phyloP scores from a whole-genome alignment of 306 rosid species.

The Gynostemma pentaphyllum region DNA sequence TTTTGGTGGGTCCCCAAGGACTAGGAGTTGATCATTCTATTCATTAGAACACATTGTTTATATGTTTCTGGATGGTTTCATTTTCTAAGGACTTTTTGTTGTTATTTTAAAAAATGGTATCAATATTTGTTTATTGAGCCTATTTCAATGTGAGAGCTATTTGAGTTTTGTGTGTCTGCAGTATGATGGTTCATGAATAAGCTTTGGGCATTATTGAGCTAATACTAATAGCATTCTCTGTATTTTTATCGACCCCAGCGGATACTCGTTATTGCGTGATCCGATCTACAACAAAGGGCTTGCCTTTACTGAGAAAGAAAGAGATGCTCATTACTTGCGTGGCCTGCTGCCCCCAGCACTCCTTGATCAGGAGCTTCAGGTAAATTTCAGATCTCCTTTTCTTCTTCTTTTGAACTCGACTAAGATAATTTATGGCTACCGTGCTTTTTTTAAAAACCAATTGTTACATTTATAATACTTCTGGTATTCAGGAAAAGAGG shows the following conservation, averaged over 20 bases:
- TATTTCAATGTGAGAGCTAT: no score
- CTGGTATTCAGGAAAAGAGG: conserved; percentile 58
- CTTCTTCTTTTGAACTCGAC: not conserved
- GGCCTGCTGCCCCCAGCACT: conserved; percentile 86
- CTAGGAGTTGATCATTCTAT: no score
- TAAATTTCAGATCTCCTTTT: not conserved
- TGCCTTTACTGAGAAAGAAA: conserved; percentile 69
- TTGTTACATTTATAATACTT: not conserved
- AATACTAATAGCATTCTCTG: not conserved
- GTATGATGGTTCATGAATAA: no score
- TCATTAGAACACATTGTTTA: no score
- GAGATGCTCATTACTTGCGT: conserved; percentile 93
- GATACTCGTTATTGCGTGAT: conserved; percentile 68
- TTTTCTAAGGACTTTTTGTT: no score
- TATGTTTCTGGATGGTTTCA: no score
- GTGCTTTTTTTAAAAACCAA: not conserved
- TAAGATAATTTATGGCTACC: not conserved
- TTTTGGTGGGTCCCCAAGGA: no score
- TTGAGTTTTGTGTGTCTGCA: no score
- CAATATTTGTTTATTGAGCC: no score
- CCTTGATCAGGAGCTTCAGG: conserved; percentile 81
- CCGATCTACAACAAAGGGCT: conserved; percentile 95
- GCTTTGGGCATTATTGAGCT: no score
- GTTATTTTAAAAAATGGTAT: no score
- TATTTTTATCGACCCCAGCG: conserved; percentile 45